phyloP scores from a whole-genome alignment of 306 rosid genomes.

The Senna tora region DNA sequence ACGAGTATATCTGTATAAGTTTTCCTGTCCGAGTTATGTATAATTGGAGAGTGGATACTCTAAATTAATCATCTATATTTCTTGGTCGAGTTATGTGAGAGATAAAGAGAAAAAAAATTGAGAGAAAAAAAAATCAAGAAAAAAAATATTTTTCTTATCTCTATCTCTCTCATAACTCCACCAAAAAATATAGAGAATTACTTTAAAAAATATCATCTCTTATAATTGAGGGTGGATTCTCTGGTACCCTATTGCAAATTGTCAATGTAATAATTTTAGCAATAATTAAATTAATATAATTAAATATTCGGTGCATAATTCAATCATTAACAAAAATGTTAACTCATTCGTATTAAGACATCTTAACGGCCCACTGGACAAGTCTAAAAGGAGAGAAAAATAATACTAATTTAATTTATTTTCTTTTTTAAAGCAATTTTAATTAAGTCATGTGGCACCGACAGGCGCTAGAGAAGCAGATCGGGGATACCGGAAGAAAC shows the following conservation, averaged over 20 bases:
- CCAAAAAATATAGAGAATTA: too few species aligned
- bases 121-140: too few species aligned
- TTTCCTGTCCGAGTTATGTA: not conserved
- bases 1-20: not conserved
- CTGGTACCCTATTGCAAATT: not conserved
- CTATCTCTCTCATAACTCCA: too few species aligned
- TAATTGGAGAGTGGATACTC: too few species aligned
- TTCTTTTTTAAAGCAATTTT: not conserved
- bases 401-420: not conserved
- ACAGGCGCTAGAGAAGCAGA: conserved; percentile 32
- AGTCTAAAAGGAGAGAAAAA: not conserved
- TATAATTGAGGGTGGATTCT: not conserved
- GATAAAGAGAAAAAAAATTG: too few species aligned
- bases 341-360: not conserved
- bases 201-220: too few species aligned
- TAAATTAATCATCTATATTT: too few species aligned
- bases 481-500: conserved; percentile 38
- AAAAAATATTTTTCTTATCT: too few species aligned
- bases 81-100: too few species aligned
- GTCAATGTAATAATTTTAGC: not conserved
- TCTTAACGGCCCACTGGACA: not conserved
- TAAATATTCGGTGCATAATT: not conserved
- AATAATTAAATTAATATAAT: not conserved
- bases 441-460: conserved; percentile 49
- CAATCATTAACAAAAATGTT: not conserved